Conservation (phyloP, 2,329 filamentous ascomycete genomes). For the Malbranchea zuffiana region DNA sequence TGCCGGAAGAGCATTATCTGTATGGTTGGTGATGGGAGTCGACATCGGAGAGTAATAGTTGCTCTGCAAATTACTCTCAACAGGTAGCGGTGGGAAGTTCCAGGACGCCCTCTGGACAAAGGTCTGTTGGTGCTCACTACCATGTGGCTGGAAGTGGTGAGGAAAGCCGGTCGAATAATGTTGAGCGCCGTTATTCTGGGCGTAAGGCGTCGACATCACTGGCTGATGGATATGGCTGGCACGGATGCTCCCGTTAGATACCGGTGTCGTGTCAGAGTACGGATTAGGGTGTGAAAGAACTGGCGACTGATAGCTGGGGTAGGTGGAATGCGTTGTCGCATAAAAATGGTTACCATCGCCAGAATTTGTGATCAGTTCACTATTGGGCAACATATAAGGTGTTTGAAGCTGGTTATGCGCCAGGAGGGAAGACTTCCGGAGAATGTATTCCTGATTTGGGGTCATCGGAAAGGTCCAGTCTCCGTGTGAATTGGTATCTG, state of each 20-base stretch:
- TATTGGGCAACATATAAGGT: background rate
- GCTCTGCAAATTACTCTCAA: background rate
- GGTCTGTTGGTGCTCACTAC: background rate
- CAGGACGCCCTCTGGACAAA: too few species aligned
- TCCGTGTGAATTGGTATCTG: too few species aligned
- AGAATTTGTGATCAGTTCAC: background rate
- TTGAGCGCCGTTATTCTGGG: too few species aligned
- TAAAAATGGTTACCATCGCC: background rate
- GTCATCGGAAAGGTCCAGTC: constrained; percentile 4
- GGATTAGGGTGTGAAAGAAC: constrained; percentile 1
- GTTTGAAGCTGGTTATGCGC: background rate
- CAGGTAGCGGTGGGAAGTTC: too few species aligned
- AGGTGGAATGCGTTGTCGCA: background rate
- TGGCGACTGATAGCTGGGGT: background rate
- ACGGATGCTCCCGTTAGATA: background rate
- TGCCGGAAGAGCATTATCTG: background rate
- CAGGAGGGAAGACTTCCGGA: background rate
- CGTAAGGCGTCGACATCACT: too few species aligned
- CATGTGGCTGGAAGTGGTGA: constrained; percentile 1
- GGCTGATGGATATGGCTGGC: background rate
- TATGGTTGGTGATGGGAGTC: background rate
- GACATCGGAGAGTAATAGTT: background rate
- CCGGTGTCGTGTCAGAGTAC: background rate
- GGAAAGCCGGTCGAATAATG: constrained; percentile 3
- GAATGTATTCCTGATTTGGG: constrained; percentile 2